Base-by-base conservation (phyloP, 2,329 filamentous ascomycete species). In the Aspergillus niger region DNA sequence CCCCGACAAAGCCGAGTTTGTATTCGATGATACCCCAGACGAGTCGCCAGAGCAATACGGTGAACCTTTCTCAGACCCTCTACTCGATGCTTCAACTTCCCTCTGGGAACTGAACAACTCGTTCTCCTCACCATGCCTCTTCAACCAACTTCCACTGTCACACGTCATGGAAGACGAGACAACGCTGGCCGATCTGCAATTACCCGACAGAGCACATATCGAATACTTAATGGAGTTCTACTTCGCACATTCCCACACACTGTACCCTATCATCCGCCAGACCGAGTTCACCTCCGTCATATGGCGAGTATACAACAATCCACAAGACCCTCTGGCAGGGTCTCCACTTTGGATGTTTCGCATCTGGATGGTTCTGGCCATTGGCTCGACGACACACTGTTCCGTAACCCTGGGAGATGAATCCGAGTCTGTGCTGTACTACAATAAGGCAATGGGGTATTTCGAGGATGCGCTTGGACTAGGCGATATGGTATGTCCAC, bases 341-440 rank as follows among this genome's bases (percentile, higher is more conserved):
- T 73, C 75, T 0, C 72, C 77, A 1, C 64, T 77, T 1, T 72
- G 68, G 55, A 62, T 75, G 6, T 81, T 80, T 59, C 70, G 76
- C 20, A 72, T 82, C n/a, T 82, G 80, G 80, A 82, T 82, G 77
- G 75, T 82, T 2, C 67, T 82, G 3, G 80, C 80, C 5, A 82
- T 82, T 28, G 80, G 80, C 1, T 79, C 80, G 0, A 81, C 80
- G 0, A 74, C 80, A 0, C 75, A 77, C 60, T 81, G 70, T 6
- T 80, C 80, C 0, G 75, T 82, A 1, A 74, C 76, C 0, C 63
- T 81, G 57, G 69, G 72, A 1, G 80, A 81, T 22, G 80, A 81
- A 61, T 76, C 76, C 0, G 78, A 81, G 56, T 77, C 78, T 0
- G 72, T 74, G 51, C 59, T 74, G 2, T 80, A 77, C 53, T 82